Base-by-base conservation (phyloP, 2,329 filamentous ascomycete species). In the Microdochium paspali region DNA sequence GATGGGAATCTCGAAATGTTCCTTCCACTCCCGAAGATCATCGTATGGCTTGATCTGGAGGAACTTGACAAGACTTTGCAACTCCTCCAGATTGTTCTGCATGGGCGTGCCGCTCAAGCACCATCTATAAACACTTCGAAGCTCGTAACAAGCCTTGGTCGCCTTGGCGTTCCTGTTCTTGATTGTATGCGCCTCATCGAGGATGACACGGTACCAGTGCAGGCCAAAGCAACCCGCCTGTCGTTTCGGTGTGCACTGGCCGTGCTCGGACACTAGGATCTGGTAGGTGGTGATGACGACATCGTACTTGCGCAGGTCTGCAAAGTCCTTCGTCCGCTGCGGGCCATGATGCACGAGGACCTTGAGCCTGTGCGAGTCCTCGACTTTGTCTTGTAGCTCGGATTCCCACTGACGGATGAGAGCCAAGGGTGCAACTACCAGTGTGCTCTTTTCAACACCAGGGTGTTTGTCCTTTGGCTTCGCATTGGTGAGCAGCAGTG, bases 201-300 rank as follows among this genome's bases (percentile, higher is more conserved):
- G 76, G 53, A 98, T 91, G 51, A 96, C 80, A 46, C 93, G 85
- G 70, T 93, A 97, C 93, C 93, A 98, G 58, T 91, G 82, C 5
- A 96, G 72, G 10, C 88, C 90, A 60, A 96, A 96, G 58, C 90
- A 91, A 10, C 90, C 91, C 46, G 83, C 79, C 59, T 90, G 85
- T 32, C 82, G 72, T 3, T 70, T 73, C 44, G 79, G 79, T 35
- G 79, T 82, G 10, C 82, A 84, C 50, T 81, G 77, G 10, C 81
- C 84, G 61, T 93, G 85, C 61, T 98, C 93, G 0, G 93, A 96
- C 5, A 94, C 89, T 1, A 98, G 73, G 46, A 94, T 95, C 57
- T 96, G 90, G 61, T 95, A 98, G 0, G 93, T 98, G 1, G 94
- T 98, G 56, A 98, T 88, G 28, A 98, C 91, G 21, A 98, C 88